A percentile compares a stretch with the other conserved stretches of the same genome.
Evolutionary conservation across 2,329 filamentous ascomycete species (phyloP).

Genomic region (Exophiala viscosa): DNA sequence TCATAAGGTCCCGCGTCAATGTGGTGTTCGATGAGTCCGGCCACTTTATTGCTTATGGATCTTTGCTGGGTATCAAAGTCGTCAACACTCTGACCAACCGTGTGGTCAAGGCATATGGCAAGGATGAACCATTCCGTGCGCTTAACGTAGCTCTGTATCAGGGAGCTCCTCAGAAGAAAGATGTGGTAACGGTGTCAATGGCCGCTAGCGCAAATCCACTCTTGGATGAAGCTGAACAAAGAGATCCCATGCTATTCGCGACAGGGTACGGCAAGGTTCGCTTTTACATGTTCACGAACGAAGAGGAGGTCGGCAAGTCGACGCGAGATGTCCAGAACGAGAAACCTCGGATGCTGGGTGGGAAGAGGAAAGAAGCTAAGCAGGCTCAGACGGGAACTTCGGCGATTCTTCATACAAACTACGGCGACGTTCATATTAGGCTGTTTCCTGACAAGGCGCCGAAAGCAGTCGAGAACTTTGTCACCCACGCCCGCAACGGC

Average conservation of each 20-base stretch:
- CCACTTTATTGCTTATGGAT: constrained; percentile 91
- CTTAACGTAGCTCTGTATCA: constrained; percentile 86
- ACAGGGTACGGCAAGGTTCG: constrained; percentile 84
- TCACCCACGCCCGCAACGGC: constrained; percentile 79
- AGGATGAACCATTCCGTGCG: constrained; percentile 81
- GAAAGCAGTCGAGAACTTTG: constrained; percentile 95
- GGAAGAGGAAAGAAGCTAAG: constrained; percentile 52
- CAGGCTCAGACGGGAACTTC: constrained; percentile 69
- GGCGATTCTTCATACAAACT: constrained; percentile 85
- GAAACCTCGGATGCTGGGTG: constrained; percentile 66
- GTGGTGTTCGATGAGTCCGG: constrained; percentile 94
- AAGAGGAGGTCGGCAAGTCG: constrained; percentile 75
- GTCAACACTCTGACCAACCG: constrained; percentile 94
- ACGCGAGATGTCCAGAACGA: constrained; percentile 93
- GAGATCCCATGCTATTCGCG: constrained; percentile 82
- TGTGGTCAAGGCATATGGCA: constrained; percentile 83
- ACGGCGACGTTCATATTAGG: constrained; percentile 89
- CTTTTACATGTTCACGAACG: constrained; percentile 98
- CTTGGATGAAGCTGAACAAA: constrained; percentile 81
- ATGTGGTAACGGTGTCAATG: constrained; percentile 91
- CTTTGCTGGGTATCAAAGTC: constrained; percentile 87
- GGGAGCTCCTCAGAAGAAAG: constrained; percentile 91
- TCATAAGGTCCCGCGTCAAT: constrained; percentile 68
- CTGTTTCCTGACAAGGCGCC: constrained; percentile 91
- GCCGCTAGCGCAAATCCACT: constrained; percentile 91